Evolutionary conservation across 768 basidiomycete species (phyloP).

Genomic region (Stropharia rugosoannulata): DNA sequence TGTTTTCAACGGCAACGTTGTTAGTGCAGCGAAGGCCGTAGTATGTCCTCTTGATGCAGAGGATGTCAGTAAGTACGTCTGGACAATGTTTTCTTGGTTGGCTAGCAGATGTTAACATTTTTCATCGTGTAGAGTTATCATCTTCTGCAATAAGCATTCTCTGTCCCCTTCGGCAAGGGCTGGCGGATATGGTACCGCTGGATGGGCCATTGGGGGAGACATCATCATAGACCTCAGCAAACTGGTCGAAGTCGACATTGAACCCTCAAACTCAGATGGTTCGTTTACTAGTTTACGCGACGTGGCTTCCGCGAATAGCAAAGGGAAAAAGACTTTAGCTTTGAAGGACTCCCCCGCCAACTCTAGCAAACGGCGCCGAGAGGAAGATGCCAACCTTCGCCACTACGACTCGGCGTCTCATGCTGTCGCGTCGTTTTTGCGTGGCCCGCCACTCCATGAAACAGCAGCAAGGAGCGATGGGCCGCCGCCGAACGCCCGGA

Average conservation of each 20-base stretch:
- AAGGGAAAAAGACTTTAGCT: constrained; percentile 46
- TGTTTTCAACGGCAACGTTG: constrained; percentile 80
- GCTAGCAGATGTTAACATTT: neutral
- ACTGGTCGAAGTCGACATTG: constrained; percentile 68
- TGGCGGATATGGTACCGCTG: constrained; percentile 89
- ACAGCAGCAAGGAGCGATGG: constrained; percentile 18
- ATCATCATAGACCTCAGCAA: constrained; percentile 79
- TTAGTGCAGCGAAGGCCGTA: constrained; percentile 57
- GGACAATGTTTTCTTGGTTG: neutral
- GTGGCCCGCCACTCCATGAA: constrained; percentile 29
- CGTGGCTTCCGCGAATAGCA: constrained; percentile 48
- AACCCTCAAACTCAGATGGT: constrained; percentile 50
- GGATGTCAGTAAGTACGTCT: constrained; percentile 78
- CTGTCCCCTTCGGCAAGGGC: constrained; percentile 83
- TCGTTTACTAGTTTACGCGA: constrained; percentile 63
- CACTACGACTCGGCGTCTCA: constrained; percentile 56
- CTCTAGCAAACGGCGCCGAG: constrained; percentile 53
- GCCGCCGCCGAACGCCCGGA: constrained; percentile 32
- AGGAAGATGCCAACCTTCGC: constrained; percentile 51
- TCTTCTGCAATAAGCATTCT: constrained; percentile 70
- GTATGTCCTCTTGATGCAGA: constrained; percentile 75
- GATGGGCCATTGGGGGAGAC: constrained; percentile 87
- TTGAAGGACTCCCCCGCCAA: constrained; percentile 13
- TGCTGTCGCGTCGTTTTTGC: constrained; percentile 50
- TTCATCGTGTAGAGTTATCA: constrained; percentile 47